Percentiles rank a stretch among this genome's conserved stretches.
Evolutionary conservation across 139 green algal species (phyloP).

Genomic region (Coelastrella sp.): DNA sequence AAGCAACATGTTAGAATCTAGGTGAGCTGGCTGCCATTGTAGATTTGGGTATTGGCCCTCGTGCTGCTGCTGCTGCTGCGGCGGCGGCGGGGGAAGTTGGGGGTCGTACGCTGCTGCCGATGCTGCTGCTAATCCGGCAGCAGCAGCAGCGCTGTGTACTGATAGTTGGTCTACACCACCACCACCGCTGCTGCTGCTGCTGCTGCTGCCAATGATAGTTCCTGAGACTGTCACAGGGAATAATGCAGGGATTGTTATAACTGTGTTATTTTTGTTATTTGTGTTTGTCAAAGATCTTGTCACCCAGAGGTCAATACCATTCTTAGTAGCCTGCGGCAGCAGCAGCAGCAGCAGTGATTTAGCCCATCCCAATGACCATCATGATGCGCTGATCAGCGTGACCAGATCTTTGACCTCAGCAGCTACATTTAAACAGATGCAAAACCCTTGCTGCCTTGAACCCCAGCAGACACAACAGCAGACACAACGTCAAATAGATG

Average conservation of each 20-base stretch:
- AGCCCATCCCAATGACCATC: too few relatives aligned
- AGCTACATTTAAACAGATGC: neutral
- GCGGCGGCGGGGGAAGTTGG: too few relatives aligned
- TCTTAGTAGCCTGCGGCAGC: slow-evolving; percentile 72
- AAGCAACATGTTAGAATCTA: slow-evolving; percentile 31
- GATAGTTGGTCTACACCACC: neutral
- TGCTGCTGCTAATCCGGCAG: neutral
- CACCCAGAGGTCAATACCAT: slow-evolving; percentile 86
- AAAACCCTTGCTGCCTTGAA: too few relatives aligned
- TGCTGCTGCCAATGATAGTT: too few relatives aligned
- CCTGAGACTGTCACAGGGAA: neutral
- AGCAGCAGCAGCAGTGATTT: slow-evolving; percentile 12
- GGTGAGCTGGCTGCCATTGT: slow-evolving; percentile 12
- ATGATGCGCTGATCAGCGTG: too few relatives aligned
- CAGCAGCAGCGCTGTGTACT: neutral
- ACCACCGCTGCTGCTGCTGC: neutral
- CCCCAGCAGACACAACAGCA: neutral
- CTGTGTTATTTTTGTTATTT: slow-evolving; percentile 1
- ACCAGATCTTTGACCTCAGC: neutral
- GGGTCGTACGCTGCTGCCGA: neutral
- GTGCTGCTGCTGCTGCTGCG: slow-evolving; percentile 17
- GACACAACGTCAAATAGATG: neutral
- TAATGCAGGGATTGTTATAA: neutral
- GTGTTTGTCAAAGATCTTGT: slow-evolving; percentile 70
- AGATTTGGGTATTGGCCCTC: neutral